These are phyloP conservation scores for Wickerhamiella shivajii DNA, from an alignment of 805 yeast species.

Conservation along the genomic window DNA sequence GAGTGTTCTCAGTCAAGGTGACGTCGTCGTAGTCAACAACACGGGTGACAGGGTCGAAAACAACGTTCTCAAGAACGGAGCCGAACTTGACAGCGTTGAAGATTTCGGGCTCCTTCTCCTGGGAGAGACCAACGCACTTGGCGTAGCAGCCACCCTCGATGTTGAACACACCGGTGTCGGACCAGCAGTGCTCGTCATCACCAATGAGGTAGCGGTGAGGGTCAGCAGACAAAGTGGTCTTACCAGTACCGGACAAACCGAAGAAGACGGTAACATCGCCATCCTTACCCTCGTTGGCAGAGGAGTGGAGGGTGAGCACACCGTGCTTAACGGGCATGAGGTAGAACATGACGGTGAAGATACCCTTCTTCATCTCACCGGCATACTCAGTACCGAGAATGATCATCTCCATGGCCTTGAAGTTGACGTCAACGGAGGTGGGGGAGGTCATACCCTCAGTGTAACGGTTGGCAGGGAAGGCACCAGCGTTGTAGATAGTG, in stretches of 20 bases:
- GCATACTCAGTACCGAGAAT: slow-evolving; percentile 98
- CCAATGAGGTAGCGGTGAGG: slow-evolving; percentile 89
- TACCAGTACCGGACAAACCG: slow-evolving; percentile 96
- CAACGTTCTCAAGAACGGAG: slow-evolving; percentile 84
- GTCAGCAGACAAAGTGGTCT: slow-evolving; percentile 93
- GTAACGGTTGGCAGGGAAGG: slow-evolving; percentile 93
- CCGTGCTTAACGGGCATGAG: slow-evolving; percentile 90
- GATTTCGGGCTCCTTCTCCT: slow-evolving; percentile 95
- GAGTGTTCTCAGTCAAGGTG: slow-evolving; percentile 86
- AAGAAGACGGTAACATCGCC: slow-evolving; percentile 91
- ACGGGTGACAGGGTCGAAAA: slow-evolving; percentile 64
- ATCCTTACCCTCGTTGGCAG: slow-evolving; percentile 77
- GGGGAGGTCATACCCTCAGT: slow-evolving; percentile 96
- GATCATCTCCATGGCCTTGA: slow-evolving; percentile 97
- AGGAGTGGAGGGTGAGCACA: slow-evolving; percentile 86
- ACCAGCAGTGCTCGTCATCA: slow-evolving; percentile 99
- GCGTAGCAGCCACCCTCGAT: slow-evolving; percentile 99
- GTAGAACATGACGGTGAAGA: slow-evolving; percentile 97
- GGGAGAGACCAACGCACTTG: slow-evolving; percentile 78
- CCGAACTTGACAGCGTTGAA: slow-evolving; percentile 91
- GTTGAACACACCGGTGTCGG: slow-evolving; percentile 95
- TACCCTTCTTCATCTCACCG: slow-evolving; percentile 99
- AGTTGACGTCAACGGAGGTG: slow-evolving; percentile 91
- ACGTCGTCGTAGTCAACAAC: slow-evolving; percentile 74
- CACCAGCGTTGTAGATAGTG: slow-evolving; percentile 97